Conservation (phyloP, 202 grass and related monocot genomes). For the Bolboschoenoplectus hybrid region DNA sequence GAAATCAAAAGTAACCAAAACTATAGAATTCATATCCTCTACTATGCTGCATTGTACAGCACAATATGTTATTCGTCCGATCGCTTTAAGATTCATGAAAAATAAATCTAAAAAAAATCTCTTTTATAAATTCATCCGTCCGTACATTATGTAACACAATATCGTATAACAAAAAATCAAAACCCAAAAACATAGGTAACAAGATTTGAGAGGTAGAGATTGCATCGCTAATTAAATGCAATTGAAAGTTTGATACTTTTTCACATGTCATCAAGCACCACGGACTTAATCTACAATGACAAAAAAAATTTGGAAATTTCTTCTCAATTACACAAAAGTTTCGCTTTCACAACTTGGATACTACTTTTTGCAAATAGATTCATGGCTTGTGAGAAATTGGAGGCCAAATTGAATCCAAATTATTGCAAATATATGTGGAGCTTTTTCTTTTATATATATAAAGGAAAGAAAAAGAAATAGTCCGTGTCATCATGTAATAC, state of each 20-base stretch:
- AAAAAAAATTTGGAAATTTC: background rate
- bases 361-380: background rate
- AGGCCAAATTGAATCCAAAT: constrained; percentile 12
- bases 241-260: background rate
- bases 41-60: too few relatives aligned
- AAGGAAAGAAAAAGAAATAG: background rate
- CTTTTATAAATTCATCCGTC: too few relatives aligned
- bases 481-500: background rate
- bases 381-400: background rate
- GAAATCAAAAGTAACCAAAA: too few relatives aligned
- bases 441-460: background rate
- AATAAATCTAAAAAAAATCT: too few relatives aligned
- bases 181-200: background rate
- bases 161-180: background rate
- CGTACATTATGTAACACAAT: too few relatives aligned
- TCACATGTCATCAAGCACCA: constrained; percentile 1
- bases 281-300: background rate
- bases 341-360: constrained; percentile 17
- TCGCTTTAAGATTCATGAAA: too few relatives aligned
- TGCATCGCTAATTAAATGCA: background rate
- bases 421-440: background rate
- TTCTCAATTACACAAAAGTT: constrained; percentile 16
- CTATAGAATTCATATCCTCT: too few relatives aligned
- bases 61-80: too few relatives aligned
- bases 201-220: constrained; percentile 6